phyloP scores from a whole-genome alignment of 805 yeast genomes.

The Saturnispora mendoncae region DNA sequence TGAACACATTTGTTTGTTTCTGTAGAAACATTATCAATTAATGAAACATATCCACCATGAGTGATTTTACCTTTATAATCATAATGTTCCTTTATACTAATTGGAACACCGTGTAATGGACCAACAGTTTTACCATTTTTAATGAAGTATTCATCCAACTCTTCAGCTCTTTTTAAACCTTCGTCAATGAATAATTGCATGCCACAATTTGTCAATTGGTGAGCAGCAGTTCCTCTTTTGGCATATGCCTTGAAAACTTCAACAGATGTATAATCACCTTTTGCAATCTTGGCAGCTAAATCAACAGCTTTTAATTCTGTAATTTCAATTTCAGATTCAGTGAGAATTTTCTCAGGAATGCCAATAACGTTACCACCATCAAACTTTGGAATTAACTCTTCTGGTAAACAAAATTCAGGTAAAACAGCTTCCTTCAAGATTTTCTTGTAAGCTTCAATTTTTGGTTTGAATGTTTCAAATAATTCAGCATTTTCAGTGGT shows the following conservation, averaged over 20 bases:
- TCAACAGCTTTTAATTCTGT: slow-evolving; percentile 33
- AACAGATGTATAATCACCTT: slow-evolving; percentile 33
- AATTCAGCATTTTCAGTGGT: slow-evolving; percentile 8
- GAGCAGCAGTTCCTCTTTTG: slow-evolving; percentile 40
- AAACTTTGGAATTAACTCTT: slow-evolving; percentile 15
- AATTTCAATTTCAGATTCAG: slow-evolving; percentile 33
- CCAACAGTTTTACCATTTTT: slow-evolving; percentile 42
- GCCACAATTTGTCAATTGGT: slow-evolving; percentile 42
- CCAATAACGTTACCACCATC: slow-evolving; percentile 21
- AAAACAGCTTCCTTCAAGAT: slow-evolving; percentile 21
- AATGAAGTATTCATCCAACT: slow-evolving; percentile 41
- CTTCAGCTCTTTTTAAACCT: slow-evolving; percentile 39
- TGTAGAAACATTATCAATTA: slow-evolving; percentile 32
- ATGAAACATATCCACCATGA: slow-evolving; percentile 39
- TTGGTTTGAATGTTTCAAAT: slow-evolving; percentile 27
- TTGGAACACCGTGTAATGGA: slow-evolving; percentile 56
- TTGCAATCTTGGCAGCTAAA: slow-evolving; percentile 29
- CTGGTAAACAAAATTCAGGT: slow-evolving; percentile 16
- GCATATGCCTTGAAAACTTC: slow-evolving; percentile 40
- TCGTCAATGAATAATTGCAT: slow-evolving; percentile 39
- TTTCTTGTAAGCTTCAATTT: slow-evolving; percentile 27
- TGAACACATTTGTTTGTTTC: slow-evolving; percentile 34
- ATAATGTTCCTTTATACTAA: slow-evolving; percentile 53
- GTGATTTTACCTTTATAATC: slow-evolving; percentile 42
- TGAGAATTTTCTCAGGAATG: slow-evolving; percentile 26